Base-by-base conservation (phyloP, 2,329 filamentous ascomycete species). In the Xylariaceae sp. region DNA sequence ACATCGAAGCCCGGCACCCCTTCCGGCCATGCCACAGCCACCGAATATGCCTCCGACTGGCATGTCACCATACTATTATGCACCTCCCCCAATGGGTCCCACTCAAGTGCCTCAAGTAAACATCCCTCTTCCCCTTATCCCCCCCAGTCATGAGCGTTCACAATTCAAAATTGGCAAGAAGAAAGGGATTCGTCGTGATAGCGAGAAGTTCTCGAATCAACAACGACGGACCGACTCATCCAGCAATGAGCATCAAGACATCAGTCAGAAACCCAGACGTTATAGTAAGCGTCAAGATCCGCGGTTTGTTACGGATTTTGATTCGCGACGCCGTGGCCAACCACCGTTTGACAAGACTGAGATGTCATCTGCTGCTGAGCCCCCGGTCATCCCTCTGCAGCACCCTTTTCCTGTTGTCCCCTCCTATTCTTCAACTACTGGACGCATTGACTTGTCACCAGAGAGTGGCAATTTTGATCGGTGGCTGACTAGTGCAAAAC, bases 401-500 rank as follows among this genome's bases (percentile, higher is more conserved):
- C 60, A 65, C 61, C 54, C 69, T 62, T 65, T 67, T 67, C 62
- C 69, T 58, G 57, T 65, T 58, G 62, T 65, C 59, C 57, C 67
- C 40, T 47, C 58, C 6, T 64, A 66, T 44, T 32, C 54, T n/a
- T 50, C 57, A 10, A 61, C 58, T 40, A 40, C 55, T 26, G 60
- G 61, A 60, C 65, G 66, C 62, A 70, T 63, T 71, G 84, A 90
- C 75, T 75, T 92, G 56, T 87, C 87, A 61, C 89, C 89, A 57
- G 84, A 86, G 69, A 87, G 79, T 70, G 84, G 85, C 69, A 81
- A 86, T 64, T 91, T 88, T 81, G 88, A 93, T 73, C 81, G 83
- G 63, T 81, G 83, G 84, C 89, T 93, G 80, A 91, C 85, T 69
- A 75, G 81, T 66, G 83, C 83, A 76, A 77, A 83, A 71, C 89